Conservation (phyloP, 495 filamentous ascomycete species). For the Penicillium alfredii region DNA sequence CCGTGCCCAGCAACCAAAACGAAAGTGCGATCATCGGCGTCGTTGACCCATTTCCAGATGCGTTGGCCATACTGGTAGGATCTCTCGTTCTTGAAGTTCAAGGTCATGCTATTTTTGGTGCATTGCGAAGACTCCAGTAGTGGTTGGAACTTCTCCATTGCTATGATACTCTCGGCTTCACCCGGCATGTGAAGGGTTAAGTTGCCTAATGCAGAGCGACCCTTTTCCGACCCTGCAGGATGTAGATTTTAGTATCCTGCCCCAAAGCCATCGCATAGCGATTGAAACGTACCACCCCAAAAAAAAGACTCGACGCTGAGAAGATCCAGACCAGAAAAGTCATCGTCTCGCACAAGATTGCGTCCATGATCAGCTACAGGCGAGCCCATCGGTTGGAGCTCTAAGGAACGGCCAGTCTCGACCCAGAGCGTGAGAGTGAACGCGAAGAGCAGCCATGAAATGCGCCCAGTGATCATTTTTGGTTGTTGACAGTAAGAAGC, state of each 20-base stretch:
- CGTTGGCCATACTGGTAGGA: slow-evolving; percentile 25
- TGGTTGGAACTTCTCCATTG: slow-evolving; percentile 30
- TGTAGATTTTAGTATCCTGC: too few relatives aligned
- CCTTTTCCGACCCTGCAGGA: slow-evolving; percentile 5
- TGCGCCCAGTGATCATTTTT: too few relatives aligned
- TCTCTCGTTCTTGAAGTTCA: slow-evolving; percentile 24
- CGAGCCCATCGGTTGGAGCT: too few relatives aligned
- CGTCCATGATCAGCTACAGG: too few relatives aligned
- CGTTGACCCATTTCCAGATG: slow-evolving; percentile 39
- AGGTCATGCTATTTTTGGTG: slow-evolving; percentile 18
- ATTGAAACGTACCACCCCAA: slow-evolving; percentile 14
- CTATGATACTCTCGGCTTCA: slow-evolving; percentile 28
- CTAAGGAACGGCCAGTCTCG: too few relatives aligned
- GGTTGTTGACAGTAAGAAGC: too few relatives aligned
- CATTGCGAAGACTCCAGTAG: slow-evolving; percentile 27
- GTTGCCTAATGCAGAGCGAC: slow-evolving; percentile 23
- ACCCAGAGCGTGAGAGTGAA: too few relatives aligned
- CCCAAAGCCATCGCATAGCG: too few relatives aligned
- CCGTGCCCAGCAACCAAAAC: slow-evolving; percentile 32
- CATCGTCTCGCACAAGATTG: slow-evolving; percentile 1
- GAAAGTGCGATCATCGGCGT: slow-evolving; percentile 27
- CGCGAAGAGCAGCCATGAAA: too few relatives aligned
- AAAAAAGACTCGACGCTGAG: slow-evolving; percentile 21
- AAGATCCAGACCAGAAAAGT: slow-evolving; percentile 5
- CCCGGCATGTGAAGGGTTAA: slow-evolving; percentile 29